phyloP scores from a whole-genome alignment of 352 stramenopile genomes.

The Chrysophaeum taylorii region DNA sequence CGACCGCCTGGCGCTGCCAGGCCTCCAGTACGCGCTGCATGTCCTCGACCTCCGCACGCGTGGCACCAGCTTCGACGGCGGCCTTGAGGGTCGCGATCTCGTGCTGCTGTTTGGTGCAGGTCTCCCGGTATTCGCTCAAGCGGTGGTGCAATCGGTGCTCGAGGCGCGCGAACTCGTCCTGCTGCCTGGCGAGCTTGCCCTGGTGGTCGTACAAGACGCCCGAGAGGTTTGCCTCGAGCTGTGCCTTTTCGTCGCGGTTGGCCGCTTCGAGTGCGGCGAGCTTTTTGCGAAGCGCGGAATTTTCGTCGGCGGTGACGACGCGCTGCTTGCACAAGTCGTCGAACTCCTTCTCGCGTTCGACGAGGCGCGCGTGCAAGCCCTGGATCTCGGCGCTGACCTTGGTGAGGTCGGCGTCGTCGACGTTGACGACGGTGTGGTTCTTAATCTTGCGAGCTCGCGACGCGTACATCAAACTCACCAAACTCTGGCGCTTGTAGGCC shows the following conservation, averaged over 20 bases:
- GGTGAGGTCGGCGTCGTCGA: constrained; percentile 6
- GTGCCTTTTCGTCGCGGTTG: background rate
- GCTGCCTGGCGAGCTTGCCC: constrained; percentile 4
- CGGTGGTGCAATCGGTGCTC: background rate
- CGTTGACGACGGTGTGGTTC: constrained; percentile 17
- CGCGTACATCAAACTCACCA: constrained; percentile 32
- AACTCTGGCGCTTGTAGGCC: constrained; percentile 21
- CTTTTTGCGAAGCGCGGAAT: background rate
- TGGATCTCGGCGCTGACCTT: constrained; percentile 10
- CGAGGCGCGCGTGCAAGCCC: background rate
- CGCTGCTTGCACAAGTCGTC: constrained; percentile 5
- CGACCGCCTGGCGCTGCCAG: constrained; percentile 20
- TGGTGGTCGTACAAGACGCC: constrained; percentile 14
- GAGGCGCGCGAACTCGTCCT: background rate
- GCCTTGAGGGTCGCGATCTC: constrained; percentile 19
- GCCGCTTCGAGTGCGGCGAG: constrained; percentile 3
- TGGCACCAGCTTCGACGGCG: background rate
- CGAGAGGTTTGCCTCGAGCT: constrained; percentile 14
- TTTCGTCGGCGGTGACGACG: background rate
- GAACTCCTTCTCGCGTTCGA: constrained; percentile 12
- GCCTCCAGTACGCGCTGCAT: constrained; percentile 19
- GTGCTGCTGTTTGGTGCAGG: constrained; percentile 13
- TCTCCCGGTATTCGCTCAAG: background rate
- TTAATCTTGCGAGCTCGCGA: constrained; percentile 27
- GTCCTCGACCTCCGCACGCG: constrained; percentile 6